Evolutionary conservation across 305 asterid species (phyloP), one percentile per base, ranked within the genome.

Genomic region (Euphrasia arctica): DNA sequence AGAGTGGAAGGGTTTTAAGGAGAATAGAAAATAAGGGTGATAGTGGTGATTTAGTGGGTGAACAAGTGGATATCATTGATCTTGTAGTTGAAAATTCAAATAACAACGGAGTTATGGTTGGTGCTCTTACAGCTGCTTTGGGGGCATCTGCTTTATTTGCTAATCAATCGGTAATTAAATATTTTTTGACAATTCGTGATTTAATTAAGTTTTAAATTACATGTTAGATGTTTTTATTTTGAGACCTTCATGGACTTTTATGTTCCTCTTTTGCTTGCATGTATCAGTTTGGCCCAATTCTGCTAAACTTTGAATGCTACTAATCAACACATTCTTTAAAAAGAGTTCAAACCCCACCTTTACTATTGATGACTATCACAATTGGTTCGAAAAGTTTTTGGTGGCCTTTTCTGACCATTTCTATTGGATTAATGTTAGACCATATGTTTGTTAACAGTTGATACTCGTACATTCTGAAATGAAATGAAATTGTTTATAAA

Each of bases 51-150:
- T 64, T 64, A 52, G 64, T 55, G 73, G 67, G 63, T 58, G 73
- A 75, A 58, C 64, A 70, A 66, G 79, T 61, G 54, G 72, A 70
- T 68, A 71, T 63, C 51, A 47, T 32, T 63, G 81, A 67, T 71
- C 73, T 74, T 54, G 74, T 74, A 69, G 62, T 74, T 54, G 74
- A 75, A 72, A 62, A 49, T 74, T 65, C 87, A 59, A 76, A 48
- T 29, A 72, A 67, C 42, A 75, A 78, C 9, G 39, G 71, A 48
- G 80, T 77, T 65, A 75, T 88, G 95, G 83, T 83, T 66, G 95
- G 97, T 73, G 95, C 96, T 64, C 90, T 90, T 64, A 81, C 99
- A 47, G 96, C 99, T 72, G 99, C 99, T 63, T 73, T 93, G 45
- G 96, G 99, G 54, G 96, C 99, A 72, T 90, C 99, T 63, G 97